phyloP scores from a whole-genome alignment of 345 rosid genomes.

The Sonneratia caseolaris region DNA sequence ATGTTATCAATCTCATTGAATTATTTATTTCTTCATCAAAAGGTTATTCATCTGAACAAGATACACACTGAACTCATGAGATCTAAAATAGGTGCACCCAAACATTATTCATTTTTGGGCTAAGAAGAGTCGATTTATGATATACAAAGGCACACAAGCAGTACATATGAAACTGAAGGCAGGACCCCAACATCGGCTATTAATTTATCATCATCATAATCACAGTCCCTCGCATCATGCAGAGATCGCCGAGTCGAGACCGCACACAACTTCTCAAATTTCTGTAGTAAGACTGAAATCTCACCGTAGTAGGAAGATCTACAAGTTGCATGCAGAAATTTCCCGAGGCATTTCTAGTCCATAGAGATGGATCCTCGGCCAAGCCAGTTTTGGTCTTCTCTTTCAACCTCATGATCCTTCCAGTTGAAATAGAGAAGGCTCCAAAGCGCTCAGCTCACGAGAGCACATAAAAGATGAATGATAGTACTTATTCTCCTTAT shows the following conservation, averaged over 20 bases:
- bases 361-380: neutral
- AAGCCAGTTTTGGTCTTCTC: neutral
- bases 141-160: neutral
- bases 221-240: neutral
- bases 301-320: neutral
- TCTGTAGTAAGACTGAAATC: neutral
- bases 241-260: neutral
- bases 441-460: conserved; percentile 7
- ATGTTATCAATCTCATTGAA: neutral
- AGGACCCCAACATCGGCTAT: neutral
- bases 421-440: neutral
- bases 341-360: neutral
- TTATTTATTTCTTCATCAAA: neutral
- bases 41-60: neutral
- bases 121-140: neutral
- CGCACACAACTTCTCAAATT: neutral
- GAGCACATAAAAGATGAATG: conserved; percentile 30
- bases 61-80: neutral
- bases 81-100: neutral
- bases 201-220: neutral
- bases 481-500: conserved; percentile 33
- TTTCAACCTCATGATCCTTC: conserved; percentile 1
- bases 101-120: neutral
- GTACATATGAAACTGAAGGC: neutral
- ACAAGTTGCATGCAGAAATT: neutral